Conservation (phyloP, 2,329 filamentous ascomycete species). For the Aspergillus caelatus region DNA sequence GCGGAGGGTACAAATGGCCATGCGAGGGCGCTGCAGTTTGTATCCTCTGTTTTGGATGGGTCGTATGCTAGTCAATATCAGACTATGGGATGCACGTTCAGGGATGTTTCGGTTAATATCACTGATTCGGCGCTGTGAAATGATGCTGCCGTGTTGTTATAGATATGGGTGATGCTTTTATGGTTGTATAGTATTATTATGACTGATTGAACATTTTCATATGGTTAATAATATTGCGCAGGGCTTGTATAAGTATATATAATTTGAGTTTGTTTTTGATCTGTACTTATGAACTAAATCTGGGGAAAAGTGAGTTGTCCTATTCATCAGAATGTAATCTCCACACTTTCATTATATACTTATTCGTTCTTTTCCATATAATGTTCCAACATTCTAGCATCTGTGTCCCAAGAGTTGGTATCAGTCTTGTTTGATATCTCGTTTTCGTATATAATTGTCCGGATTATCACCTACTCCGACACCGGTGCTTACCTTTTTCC, state of each 20-base stretch:
- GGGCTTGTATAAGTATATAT: not conserved
- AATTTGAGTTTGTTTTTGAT: not conserved
- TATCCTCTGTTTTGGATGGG: not conserved
- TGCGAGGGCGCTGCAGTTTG: not conserved
- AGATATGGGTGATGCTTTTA: not conserved
- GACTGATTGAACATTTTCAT: not conserved
- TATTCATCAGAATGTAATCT: not conserved
- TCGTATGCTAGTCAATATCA: not conserved
- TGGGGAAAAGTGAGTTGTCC: not conserved
- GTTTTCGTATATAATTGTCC: no score
- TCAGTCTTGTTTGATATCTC: not conserved
- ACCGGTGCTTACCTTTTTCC: not conserved
- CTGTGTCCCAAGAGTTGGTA: not conserved
- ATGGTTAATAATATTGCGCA: not conserved
- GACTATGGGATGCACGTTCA: not conserved
- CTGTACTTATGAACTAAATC: not conserved
- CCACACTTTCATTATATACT: not conserved
- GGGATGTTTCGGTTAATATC: not conserved
- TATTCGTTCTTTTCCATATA: not conserved
- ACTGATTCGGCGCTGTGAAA: not conserved
- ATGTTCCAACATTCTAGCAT: not conserved
- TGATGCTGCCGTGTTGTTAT: not conserved
- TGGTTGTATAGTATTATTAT: not conserved
- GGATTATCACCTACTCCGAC: not conserved
- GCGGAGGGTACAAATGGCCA: constrained; percentile 17